Conservation (phyloP, 805 yeast genomes). For the Wickerhamomyces hampshirensis region DNA sequence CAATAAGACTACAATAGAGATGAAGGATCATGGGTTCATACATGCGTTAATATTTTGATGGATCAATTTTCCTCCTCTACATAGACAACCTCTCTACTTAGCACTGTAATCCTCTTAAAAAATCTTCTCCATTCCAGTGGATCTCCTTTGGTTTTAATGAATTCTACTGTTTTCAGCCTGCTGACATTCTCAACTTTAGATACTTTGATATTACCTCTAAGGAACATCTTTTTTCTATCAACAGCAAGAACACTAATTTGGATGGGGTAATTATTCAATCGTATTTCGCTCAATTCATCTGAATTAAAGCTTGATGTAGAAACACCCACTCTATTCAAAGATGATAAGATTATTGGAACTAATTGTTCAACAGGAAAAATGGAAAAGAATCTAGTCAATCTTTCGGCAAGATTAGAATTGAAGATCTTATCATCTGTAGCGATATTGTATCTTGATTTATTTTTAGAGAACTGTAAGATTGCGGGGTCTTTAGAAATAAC, state of each 20-base stretch:
- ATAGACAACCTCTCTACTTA: constrained; percentile 55
- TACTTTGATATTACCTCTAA: constrained; percentile 45
- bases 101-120: constrained; percentile 50
- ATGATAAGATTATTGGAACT: constrained; percentile 35
- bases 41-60: too few relatives aligned
- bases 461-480: constrained; percentile 39
- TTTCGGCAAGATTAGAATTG: constrained; percentile 21
- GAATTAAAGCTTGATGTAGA: constrained; percentile 20
- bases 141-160: constrained; percentile 55
- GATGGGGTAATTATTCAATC: constrained; percentile 6
- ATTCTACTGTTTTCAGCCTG: constrained; percentile 43
- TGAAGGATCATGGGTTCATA: too few relatives aligned
- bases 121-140: constrained; percentile 72
- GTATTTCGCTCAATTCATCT: constrained; percentile 6
- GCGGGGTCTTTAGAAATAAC: constrained; percentile 48
- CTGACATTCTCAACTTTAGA: constrained; percentile 32
- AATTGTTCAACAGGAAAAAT: constrained; percentile 38
- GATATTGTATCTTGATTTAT: constrained; percentile 23
- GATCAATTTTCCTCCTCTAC: constrained; percentile 34
- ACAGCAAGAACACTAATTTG: constrained; percentile 30
- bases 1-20: too few relatives aligned
- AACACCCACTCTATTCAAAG: constrained; percentile 40
- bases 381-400: constrained; percentile 51
- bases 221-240: constrained; percentile 40
- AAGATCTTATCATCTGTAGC: constrained; percentile 16